A percentile compares a stretch with the other conserved stretches of the same genome.
phyloP scores from a whole-genome alignment of 2,329 filamentous ascomycete genomes.

The Diaporthe amygdali region DNA sequence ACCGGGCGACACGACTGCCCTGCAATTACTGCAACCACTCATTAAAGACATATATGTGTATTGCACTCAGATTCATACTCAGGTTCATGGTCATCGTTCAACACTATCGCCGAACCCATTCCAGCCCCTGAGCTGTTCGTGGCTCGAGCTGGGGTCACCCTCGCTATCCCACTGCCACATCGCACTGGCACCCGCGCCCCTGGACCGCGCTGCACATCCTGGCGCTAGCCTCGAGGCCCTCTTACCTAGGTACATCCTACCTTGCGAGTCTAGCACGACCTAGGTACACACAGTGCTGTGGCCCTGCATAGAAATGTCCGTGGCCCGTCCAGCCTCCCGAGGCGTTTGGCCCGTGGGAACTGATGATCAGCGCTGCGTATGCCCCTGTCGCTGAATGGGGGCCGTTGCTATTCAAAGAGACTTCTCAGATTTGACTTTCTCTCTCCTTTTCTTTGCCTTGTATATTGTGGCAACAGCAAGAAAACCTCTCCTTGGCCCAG shows the following conservation, averaged over 20 bases:
- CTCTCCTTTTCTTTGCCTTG: background rate
- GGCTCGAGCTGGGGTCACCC: background rate
- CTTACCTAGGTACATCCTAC: no score
- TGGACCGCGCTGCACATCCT: slow-evolving; percentile 3
- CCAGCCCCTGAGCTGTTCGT: background rate
- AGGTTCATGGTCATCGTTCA: background rate
- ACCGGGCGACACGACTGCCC: background rate
- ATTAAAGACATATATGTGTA: background rate
- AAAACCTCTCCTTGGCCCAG: background rate
- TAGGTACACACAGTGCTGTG: background rate
- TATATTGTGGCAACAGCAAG: background rate
- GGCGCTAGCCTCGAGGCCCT: background rate
- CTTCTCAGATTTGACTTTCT: no score
- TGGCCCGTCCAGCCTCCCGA: background rate
- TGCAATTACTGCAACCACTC: background rate
- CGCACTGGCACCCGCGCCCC: slow-evolving; percentile 3
- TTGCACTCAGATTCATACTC: background rate
- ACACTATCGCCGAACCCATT: background rate
- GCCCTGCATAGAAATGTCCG: background rate
- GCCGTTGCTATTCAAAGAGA: background rate
- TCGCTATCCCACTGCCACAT: background rate
- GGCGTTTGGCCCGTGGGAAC: background rate
- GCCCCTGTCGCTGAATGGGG: no score
- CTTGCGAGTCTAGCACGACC: no score
- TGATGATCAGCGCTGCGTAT: background rate